phyloP scores from a whole-genome alignment of 495 filamentous ascomycete genomes.

The Bryoglossum gracile region DNA sequence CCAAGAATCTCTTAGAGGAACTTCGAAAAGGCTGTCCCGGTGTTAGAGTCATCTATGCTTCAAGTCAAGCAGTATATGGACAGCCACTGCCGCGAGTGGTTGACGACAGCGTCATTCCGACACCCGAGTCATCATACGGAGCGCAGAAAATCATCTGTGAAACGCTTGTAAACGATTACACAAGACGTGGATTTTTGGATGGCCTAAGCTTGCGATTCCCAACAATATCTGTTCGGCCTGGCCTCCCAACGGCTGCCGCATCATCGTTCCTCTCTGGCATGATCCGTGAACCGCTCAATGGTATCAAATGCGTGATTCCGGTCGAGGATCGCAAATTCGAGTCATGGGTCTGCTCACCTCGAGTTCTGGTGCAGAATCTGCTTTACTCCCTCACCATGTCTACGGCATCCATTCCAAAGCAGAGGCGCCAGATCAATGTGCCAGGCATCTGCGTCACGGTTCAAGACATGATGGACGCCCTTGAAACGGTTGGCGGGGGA shows the following conservation, averaged over 20 bases:
- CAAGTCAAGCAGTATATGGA: constrained; percentile 47
- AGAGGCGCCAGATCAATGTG: constrained; percentile 45
- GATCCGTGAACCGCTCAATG: constrained; percentile 51
- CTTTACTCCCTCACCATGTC: constrained; percentile 35
- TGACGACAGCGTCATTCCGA: constrained; percentile 45
- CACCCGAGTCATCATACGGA: constrained; percentile 53
- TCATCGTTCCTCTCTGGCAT: constrained; percentile 58
- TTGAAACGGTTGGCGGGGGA: constrained; percentile 44
- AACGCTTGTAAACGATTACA: constrained; percentile 57
- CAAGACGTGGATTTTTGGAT: constrained; percentile 50
- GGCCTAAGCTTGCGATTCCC: constrained; percentile 52
- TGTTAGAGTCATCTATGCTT: constrained; percentile 56
- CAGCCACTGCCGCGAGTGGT: constrained; percentile 41
- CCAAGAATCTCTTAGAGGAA: constrained; percentile 47
- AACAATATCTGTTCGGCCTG: constrained; percentile 56
- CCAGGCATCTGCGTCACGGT: constrained; percentile 53
- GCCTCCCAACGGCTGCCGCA: constrained; percentile 53
- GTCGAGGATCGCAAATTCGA: constrained; percentile 19
- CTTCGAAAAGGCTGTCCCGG: constrained; percentile 49
- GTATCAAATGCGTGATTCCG: constrained; percentile 8
- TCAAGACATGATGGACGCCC: constrained; percentile 53
- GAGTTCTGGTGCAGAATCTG: constrained; percentile 53
- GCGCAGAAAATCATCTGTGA: constrained; percentile 56
- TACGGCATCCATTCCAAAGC: constrained; percentile 32
- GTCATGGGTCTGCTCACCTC: constrained; percentile 55